Evolutionary conservation across 345 rosid species (phyloP).

Genomic region (Capsella bursapastoris): DNA sequence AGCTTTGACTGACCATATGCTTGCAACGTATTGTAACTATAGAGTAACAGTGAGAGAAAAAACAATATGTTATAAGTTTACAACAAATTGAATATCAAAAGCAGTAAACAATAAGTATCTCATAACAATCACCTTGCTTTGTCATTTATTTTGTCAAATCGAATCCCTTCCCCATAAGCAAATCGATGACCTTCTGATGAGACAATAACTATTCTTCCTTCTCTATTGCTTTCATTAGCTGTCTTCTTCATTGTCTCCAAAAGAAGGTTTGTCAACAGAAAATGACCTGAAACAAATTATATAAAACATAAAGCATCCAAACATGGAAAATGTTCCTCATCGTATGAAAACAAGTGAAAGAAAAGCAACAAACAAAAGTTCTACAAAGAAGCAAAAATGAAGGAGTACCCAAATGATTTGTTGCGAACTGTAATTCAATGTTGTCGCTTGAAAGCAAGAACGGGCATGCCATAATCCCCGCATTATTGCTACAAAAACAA

Average conservation of each 20-base stretch:
- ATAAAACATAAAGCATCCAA: neutral
- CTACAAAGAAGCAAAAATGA: neutral
- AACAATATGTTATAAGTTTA: neutral
- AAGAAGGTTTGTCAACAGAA: constrained; percentile 68
- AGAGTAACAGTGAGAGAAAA: neutral
- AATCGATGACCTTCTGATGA: constrained; percentile 69
- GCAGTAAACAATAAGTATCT: constrained; percentile 12
- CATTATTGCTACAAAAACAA: constrained; percentile 59
- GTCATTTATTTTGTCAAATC: constrained; percentile 66
- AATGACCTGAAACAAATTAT: constrained; percentile 59
- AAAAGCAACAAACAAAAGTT: neutral
- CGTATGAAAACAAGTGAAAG: neutral
- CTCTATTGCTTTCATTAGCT: constrained; percentile 56
- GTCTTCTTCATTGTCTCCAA: constrained; percentile 79
- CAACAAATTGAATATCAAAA: neutral
- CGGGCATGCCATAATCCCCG: constrained; percentile 69
- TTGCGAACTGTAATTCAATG: constrained; percentile 64
- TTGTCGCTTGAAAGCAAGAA: constrained; percentile 57
- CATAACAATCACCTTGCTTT: constrained; percentile 55
- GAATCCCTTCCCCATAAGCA: constrained; percentile 65
- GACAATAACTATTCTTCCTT: constrained; percentile 75
- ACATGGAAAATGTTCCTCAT: neutral
- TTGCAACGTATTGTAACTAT: constrained; percentile 56
- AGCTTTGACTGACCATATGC: constrained; percentile 87
- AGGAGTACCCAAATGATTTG: constrained; percentile 61